These are phyloP conservation scores for Fusarium sarcochroum DNA, from an alignment of 2,329 filamentous ascomycete species.

Conservation along the genomic window DNA sequence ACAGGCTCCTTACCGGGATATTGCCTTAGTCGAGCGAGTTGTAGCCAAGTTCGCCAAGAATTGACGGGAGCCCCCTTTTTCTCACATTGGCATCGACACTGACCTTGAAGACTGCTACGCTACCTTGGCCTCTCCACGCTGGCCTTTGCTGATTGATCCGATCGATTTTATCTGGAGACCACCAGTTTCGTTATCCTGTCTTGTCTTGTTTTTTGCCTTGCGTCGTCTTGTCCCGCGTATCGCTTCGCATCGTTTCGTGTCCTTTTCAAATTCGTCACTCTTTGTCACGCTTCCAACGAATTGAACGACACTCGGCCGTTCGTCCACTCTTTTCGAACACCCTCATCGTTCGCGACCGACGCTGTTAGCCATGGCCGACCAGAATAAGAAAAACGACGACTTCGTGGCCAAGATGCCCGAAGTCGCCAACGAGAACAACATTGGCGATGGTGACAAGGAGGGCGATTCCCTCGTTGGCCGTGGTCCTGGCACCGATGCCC, in stretches of 20 bases:
- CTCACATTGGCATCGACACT: conserved; percentile 5
- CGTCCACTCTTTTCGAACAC: conserved; percentile 40
- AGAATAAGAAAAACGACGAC: conserved; percentile 45
- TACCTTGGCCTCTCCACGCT: conserved; percentile 35
- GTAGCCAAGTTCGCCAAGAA: conserved; percentile 30
- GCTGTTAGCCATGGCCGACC: conserved; percentile 33
- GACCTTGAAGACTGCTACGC: neutral
- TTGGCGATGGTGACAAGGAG: conserved; percentile 43
- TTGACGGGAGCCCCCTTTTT: conserved; percentile 28
- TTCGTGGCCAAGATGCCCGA: conserved; percentile 41
- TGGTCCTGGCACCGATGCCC: conserved; percentile 38
- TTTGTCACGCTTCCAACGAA: conserved; percentile 8
- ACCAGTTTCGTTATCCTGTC: conserved; percentile 2
- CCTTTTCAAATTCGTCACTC: conserved; percentile 18
- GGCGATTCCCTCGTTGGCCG: conserved; percentile 40
- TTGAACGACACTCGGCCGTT: conserved; percentile 43
- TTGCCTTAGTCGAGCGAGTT: conserved; percentile 23
- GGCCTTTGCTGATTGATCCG: conserved; percentile 29
- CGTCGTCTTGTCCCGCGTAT: neutral
- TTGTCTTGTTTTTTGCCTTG: conserved; percentile 9
- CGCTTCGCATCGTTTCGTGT: conserved; percentile 14
- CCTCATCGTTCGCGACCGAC: conserved; percentile 19
- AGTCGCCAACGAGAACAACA: conserved; percentile 28
- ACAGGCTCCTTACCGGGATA: conserved; percentile 14
- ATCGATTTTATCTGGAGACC: conserved; percentile 33